Evolutionary conservation across 495 filamentous ascomycete genomes (phyloP).

Genomic region (Tetracladium marchalianum): DNA sequence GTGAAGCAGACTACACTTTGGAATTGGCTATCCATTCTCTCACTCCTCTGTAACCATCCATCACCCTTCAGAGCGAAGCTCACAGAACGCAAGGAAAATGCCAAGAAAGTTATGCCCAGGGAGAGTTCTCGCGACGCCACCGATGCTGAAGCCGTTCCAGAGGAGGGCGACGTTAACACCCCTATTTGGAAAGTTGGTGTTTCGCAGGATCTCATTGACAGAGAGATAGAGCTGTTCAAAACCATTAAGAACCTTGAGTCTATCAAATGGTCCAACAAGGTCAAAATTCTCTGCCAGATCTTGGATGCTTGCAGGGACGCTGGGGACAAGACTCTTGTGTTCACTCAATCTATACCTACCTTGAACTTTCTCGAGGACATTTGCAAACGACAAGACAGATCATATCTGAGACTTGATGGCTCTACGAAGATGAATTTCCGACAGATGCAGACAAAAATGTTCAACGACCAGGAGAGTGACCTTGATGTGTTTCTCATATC

Average conservation of each 20-base stretch:
- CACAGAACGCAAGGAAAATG: conserved; percentile 14
- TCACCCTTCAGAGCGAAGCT: conserved; percentile 50
- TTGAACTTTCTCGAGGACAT: conserved; percentile 56
- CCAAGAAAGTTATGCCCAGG: conserved; percentile 15
- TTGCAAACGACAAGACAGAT: conserved; percentile 32
- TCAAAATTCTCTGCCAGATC: conserved; percentile 54
- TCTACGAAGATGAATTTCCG: conserved; percentile 38
- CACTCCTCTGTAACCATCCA: conserved; percentile 70
- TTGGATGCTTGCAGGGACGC: conserved; percentile 46
- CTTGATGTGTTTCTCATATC: conserved; percentile 62
- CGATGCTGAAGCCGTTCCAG: conserved; percentile 21
- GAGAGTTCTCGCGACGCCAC: conserved; percentile 5
- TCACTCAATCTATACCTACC: conserved; percentile 62
- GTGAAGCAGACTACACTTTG: conserved; percentile 27
- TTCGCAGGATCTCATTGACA: conserved; percentile 11
- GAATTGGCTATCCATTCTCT: conserved; percentile 46
- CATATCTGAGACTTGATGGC: conserved; percentile 58
- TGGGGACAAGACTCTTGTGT: conserved; percentile 69
- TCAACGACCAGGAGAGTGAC: conserved; percentile 43
- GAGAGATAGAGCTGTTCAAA: conserved; percentile 14
- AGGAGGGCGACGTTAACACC: conserved; percentile 20
- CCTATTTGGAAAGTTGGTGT: conserved; percentile 23
- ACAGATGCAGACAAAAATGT: conserved; percentile 50
- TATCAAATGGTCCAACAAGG: conserved; percentile 49
- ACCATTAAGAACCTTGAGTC: conserved; percentile 24